These are phyloP conservation scores for Aurantiochytrium sp. DNA, from an alignment of 108 stramenopile genomes.

Conservation along the genomic window DNA sequence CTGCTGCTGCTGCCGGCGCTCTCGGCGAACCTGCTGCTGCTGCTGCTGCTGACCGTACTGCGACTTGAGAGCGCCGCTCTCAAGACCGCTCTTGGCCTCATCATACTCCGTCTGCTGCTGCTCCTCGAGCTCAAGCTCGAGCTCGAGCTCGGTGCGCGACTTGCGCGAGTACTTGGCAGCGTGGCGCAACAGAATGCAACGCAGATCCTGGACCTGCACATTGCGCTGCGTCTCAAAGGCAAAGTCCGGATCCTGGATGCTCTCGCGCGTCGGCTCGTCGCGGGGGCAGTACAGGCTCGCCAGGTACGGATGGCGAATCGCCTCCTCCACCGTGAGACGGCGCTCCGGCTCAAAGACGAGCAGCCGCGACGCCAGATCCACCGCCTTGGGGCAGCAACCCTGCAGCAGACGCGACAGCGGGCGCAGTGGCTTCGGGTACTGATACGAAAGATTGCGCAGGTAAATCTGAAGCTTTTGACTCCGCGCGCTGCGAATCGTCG, in stretches of 20 bases:
- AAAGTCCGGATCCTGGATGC: slow-evolving; percentile 10
- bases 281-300: background rate
- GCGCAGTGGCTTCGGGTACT: slow-evolving; percentile 9
- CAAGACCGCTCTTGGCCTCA: too few species aligned
- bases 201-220: background rate
- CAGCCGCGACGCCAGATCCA: background rate
- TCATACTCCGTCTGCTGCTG: too few species aligned
- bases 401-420: background rate
- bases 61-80: too few species aligned
- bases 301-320: background rate
- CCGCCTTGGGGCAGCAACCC: background rate
- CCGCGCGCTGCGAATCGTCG: background rate
- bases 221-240: background rate
- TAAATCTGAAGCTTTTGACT: background rate
- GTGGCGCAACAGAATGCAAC: background rate
- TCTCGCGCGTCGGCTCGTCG: background rate
- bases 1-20: too few species aligned
- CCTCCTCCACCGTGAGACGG: background rate
- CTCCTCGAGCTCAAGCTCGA: background rate
- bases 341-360: slow-evolving; percentile 5
- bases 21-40: too few species aligned
- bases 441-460: background rate
- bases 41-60: too few species aligned
- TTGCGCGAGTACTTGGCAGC: background rate
- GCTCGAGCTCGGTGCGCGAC: background rate